Base-by-base conservation (phyloP, 306 rosid genomes). In the Sphenostylis stenocarpa region DNA sequence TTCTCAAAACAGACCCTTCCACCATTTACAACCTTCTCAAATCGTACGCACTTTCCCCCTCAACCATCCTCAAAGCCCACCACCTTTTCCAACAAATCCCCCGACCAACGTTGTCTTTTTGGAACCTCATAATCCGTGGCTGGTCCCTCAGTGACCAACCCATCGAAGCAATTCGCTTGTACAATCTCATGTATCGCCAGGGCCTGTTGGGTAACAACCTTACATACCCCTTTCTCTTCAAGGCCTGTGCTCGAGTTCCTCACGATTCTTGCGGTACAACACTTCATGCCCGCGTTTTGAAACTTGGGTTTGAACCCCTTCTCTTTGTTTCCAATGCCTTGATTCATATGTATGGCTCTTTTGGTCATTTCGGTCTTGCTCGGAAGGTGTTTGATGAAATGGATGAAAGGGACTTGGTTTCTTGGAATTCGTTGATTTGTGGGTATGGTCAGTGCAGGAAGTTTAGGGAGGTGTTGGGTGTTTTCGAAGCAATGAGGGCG, bases 341-440 rank as follows among this genome's bases (percentile, higher is more conserved):
- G 87, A 85, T 91, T 44, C 82, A 80, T 1, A 69, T 86, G 88
- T 94, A 90, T 44, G 83, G 74, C 0, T 6, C 72, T 15, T 85
- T 80, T 44, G 84, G 93, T 23, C 81, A 82, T 63, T 10, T 90
- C 84, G 86, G 23, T 39, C 13, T 67, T 41, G 96, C 96, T 1
- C 70, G 55, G 33, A 86, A 81, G 81, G 72, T 87, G 84, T 91
- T 94, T 71, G 97, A 90, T 72, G 87, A 66, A 90, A 91, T 91
- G 93, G 44, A 21, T 7, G 85, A 86, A 1, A 86, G 90, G 80
- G 97, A 91, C 81, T 84, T 92, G 79, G 93, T 94, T 38, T 94
- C 98, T 44, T 94, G 96, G 98, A 94, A 91, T 70, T 91, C 97
- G 19, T 64, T 91, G 84, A 84, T 94, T 47, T 92, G 93, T 82